Evolutionary conservation across 225 moss, liverwort and hornwort species (phyloP).

Genomic region (Polytrichum commune): DNA sequence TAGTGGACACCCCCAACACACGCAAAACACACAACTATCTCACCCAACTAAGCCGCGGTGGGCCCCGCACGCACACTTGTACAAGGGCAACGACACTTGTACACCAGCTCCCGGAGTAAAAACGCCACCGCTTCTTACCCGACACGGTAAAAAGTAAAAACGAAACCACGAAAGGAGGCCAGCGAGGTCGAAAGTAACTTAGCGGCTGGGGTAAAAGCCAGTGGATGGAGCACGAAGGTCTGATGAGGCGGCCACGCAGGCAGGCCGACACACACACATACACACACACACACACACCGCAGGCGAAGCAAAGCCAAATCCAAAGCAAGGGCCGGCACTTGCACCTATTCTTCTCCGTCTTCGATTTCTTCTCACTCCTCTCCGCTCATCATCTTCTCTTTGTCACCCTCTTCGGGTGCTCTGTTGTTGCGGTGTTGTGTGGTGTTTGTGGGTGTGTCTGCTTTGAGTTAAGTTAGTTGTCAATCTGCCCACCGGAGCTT

Average conservation of each 20-base stretch:
- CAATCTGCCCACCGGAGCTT: no score
- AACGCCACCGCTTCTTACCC: not conserved
- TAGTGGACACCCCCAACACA: no score
- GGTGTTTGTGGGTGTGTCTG: not conserved
- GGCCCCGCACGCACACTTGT: not conserved
- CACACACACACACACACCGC: not conserved
- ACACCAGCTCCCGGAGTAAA: no score
- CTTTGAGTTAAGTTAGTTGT: no score
- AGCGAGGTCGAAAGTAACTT: not conserved
- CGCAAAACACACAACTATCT: no score
- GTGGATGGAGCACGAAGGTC: slow-evolving; percentile 1
- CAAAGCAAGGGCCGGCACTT: no score
- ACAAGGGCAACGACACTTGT: not conserved
- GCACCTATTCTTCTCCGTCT: not conserved
- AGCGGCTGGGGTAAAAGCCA: not conserved
- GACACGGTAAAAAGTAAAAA: not conserved
- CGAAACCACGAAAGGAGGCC: no score
- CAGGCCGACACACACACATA: not conserved
- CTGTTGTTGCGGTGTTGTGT: slow-evolving; percentile 9
- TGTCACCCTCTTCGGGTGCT: not conserved
- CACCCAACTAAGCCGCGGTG: not conserved
- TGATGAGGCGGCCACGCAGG: slow-evolving; percentile 9
- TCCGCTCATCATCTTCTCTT: not conserved
- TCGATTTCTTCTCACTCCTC: not conserved
- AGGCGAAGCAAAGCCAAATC: no score